Percentiles rank a stretch among this genome's conserved stretches.
These are phyloP conservation scores for Biscutella auriculata DNA, from an alignment of 441 rosid species.

Conservation along the genomic window DNA sequence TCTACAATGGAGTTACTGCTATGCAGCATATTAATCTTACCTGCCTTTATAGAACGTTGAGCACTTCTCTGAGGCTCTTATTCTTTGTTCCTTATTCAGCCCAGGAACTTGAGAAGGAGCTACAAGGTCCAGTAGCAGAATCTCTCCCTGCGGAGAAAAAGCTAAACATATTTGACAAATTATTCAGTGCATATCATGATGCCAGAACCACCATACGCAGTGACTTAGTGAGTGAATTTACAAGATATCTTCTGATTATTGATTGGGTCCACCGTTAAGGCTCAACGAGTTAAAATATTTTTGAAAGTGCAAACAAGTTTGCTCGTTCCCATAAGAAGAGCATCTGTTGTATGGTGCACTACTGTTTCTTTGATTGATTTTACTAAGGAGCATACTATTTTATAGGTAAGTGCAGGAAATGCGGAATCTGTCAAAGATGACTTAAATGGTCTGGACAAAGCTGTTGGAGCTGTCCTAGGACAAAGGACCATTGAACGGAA, in stretches of 20 bases:
- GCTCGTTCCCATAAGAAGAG: background rate
- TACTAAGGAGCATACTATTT: conserved; percentile 22
- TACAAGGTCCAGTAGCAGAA: conserved; percentile 63
- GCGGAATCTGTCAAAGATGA: conserved; percentile 89
- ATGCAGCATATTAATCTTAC: background rate
- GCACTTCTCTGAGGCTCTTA: conserved; percentile 17
- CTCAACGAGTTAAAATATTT: background rate
- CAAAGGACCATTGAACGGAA: conserved; percentile 89
- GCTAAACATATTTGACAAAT: conserved; percentile 65
- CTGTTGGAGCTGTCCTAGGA: conserved; percentile 76
- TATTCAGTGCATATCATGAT: conserved; percentile 82
- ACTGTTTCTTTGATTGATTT: conserved; percentile 10
- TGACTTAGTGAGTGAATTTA: conserved; percentile 60
- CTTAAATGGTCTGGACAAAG: conserved; percentile 89
- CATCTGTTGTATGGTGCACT: conserved; percentile 11
- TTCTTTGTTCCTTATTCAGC: conserved; percentile 41
- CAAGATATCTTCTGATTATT: background rate
- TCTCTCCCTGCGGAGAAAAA: conserved; percentile 72
- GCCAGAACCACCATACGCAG: conserved; percentile 85
- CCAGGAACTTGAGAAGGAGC: conserved; percentile 93
- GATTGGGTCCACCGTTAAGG: background rate
- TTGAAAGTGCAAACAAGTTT: background rate
- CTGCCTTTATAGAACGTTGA: background rate
- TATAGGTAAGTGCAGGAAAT: conserved; percentile 86
- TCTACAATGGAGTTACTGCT: background rate